phyloP scores from a whole-genome alignment of 1,284 basidiomycete genomes.

The Ganoderma meredithae region DNA sequence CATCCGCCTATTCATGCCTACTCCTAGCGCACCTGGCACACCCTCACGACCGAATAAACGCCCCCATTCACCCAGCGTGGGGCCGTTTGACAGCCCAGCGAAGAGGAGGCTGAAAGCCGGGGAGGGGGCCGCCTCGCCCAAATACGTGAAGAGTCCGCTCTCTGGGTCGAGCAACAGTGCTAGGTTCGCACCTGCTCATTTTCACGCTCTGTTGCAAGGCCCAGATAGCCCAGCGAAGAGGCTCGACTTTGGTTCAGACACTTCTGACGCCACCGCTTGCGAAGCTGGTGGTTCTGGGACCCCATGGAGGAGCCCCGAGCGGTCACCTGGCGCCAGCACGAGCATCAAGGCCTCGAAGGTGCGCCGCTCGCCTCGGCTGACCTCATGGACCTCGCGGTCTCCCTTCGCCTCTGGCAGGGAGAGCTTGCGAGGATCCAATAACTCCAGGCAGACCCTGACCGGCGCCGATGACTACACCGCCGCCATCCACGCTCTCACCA shows the following conservation, averaged over 20 bases:
- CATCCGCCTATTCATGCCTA: conserved; percentile 58
- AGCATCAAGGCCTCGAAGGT: conserved; percentile 4
- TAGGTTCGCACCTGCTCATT: conserved; percentile 37
- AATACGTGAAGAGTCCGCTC: conserved; percentile 47
- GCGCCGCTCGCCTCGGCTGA: conserved; percentile 28
- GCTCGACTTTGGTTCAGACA: conserved; percentile 54
- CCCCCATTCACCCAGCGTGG: conserved; percentile 58
- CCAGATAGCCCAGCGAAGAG: conserved; percentile 52
- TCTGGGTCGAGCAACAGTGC: conserved; percentile 36
- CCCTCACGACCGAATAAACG: conserved; percentile 52
- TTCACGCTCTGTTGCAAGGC: conserved; percentile 44
- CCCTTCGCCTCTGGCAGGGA: conserved; percentile 2
- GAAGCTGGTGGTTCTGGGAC: conserved; percentile 23
- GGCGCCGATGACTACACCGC: conserved; percentile 7
- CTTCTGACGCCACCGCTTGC: conserved; percentile 20
- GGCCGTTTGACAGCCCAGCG: conserved; percentile 61
- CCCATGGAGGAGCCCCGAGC: conserved; percentile 27
- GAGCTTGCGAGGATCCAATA: neutral
- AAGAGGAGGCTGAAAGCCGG: conserved; percentile 73
- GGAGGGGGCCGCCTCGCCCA: conserved; percentile 57
- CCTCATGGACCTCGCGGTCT: conserved; percentile 8
- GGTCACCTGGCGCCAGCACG: conserved; percentile 10
- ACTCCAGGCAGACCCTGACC: conserved; percentile 9
- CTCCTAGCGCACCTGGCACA: conserved; percentile 23
- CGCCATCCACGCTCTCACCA: conserved; percentile 38